Evolutionary conservation across 169 alveolate species (phyloP), one percentile per base, ranked within the genome.

Genomic region (Plasmodium yoelii): DNA sequence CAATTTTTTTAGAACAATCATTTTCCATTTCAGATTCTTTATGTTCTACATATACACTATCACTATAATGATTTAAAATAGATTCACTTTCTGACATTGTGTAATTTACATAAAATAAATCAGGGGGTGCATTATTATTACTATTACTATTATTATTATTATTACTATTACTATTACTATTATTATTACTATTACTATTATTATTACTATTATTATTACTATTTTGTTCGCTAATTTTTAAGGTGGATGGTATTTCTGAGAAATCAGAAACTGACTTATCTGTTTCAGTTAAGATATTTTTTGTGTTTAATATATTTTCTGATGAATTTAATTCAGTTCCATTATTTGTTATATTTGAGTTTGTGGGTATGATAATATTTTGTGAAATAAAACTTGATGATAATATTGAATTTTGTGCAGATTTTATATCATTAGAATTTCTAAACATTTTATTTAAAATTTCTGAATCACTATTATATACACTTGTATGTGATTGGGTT

Each of bases 391-490:
- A 77, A 47, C 55, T 18, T n/a, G 44, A 47, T 64, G 77, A 49
- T n/a, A 51, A 49, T 8, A 26, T 26, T 77, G 63, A 49, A 13
- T 53, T 47, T 42, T 28, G 9, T 53, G 53, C 75, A 1, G 49
- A 46, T 7, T 63, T 8, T 13, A 47, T 60, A 56, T 63, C 9
- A n/a, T 63, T 9, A 51, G 65, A 28, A 22, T 19, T 39, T 3
- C 64, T 77, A 1, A 19, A 1, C 5, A 28, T 18, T 34, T 28
- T 57, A 22, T 59, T 73, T 18, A 42, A 10, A 47, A 82, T 82
- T 46, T 84, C 90, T 4, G 84, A 65, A 19, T 82, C 84, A 60
- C 86, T 69, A 42, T 51, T 69, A 68, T 67, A 82, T 57, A 44
- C 6, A 5, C 19, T 56, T 42, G 46, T 69, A 2, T 24, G 72